Evolutionary conservation across 116 monocot genomes (phyloP), one percentile per base, ranked within the genome.

Genomic region (Papilionanthe hybrid): DNA sequence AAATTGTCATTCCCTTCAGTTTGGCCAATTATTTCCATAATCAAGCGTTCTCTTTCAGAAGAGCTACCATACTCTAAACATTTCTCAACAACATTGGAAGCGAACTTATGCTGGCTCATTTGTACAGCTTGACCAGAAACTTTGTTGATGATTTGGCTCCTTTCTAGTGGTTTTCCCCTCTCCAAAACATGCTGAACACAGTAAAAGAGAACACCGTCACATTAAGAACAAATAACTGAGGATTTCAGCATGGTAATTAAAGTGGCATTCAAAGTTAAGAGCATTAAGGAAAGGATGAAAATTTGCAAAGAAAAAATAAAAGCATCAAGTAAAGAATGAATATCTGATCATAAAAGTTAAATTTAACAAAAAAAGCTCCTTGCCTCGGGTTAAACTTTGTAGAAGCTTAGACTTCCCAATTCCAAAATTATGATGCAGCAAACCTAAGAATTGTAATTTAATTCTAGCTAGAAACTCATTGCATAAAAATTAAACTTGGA

Each of bases 81-180:
- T 76, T 94, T 97, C 80, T 94, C 97, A 73, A 97, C 91, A 22
- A 97, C 97, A 82, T 97, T 97, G 20, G 97, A 97, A 28, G 97
- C 97, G 85, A 87, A 97, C 66, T 97, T 97, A 80, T 97, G 86
- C 77, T 97, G 97, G 78, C 97, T 97, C 97, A 97, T 91, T 30
- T 88, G 89, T 42, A 97, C 91, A 82, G 94, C 86, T 82, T 92
- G 89, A 10, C 91, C 91, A 75, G 92, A 91, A 49, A 97, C 75
- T 83, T 97, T 94, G 66, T 53, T 89, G 37, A 97, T 97, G 69
- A 97, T 94, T 81, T 91, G 94, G 82, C 81, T 88, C 77, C 91
- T 91, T 81, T 97, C 94, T 79, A 82, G 84, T 18, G 87, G 79
- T 48, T 86, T 88, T 79, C 94, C 94, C 75, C 87, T 91, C 80